phyloP scores from a whole-genome alignment of 257 asterid species.

The Scutellaria minor region DNA sequence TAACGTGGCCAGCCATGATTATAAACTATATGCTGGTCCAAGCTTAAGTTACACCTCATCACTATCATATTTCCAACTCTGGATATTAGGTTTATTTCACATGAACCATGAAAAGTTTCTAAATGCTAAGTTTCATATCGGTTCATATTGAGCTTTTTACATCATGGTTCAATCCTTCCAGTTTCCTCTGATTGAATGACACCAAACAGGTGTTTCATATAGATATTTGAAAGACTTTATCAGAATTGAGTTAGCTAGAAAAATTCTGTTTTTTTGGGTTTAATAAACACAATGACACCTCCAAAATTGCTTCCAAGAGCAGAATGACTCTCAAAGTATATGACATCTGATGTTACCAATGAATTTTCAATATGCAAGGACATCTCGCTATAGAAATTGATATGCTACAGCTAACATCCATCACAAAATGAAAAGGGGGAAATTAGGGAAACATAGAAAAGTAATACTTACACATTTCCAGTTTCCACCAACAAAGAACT shows the following conservation, averaged over 20 bases:
- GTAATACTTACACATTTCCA: conserved; percentile 96
- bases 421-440: neutral
- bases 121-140: neutral
- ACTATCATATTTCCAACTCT: neutral
- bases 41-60: neutral
- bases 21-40: neutral
- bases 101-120: neutral
- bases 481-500: conserved; percentile 99
- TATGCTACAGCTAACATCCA: conserved; percentile 9
- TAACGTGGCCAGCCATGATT: neutral
- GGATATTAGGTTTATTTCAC: neutral
- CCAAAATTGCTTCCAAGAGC: conserved; percentile 7
- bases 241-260: neutral
- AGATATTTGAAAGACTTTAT: neutral
- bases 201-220: conserved; percentile 1
- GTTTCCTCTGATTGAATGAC: neutral
- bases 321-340: conserved; percentile 11
- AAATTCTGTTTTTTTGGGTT: neutral
- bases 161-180: neutral
- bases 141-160: neutral
- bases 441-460: conserved; percentile 1
- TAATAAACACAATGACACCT: neutral
- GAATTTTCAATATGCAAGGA: neutral
- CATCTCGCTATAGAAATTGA: neutral
- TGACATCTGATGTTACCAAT: neutral